Conservation (phyloP, 192 early-diverging fungal species). For the Lunasporangiospora selenospora region DNA sequence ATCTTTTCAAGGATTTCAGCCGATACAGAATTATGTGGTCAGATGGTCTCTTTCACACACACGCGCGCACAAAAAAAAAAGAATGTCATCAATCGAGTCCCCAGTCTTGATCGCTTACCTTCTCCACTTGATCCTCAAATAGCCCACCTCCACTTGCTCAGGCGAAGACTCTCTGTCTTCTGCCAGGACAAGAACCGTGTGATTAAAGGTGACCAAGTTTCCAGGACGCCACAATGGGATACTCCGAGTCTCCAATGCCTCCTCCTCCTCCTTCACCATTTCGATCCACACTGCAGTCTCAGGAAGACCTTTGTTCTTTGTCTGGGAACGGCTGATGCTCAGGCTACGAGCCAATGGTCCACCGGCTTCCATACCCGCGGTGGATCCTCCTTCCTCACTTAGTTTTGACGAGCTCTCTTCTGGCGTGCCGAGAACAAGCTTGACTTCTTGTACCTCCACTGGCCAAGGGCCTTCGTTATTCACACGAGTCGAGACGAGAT, state of each 20-base stretch:
- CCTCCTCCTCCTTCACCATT: conserved; percentile 5
- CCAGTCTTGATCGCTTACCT: conserved; percentile 55
- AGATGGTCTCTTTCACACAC: no score
- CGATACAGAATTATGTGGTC: no score
- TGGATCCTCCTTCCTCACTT: no score
- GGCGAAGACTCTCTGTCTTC: conserved; percentile 26
- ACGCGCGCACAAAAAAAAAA: conserved; percentile 11
- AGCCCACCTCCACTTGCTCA: conserved; percentile 47
- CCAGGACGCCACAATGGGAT: conserved; percentile 21
- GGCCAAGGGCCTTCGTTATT: conserved; percentile 47
- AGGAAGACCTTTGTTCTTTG: conserved; percentile 21
- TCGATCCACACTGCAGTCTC: conserved; percentile 30
- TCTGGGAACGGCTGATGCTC: conserved; percentile 24
- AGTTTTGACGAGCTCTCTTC: no score
- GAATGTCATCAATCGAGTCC: not conserved
- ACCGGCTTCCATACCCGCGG: no score
- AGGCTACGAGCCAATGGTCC: conserved; percentile 11
- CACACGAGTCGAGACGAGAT: conserved; percentile 29
- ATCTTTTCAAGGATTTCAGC: no score
- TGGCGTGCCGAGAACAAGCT: conserved; percentile 20
- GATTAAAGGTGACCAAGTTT: conserved; percentile 27
- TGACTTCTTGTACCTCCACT: conserved; percentile 36
- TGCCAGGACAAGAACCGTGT: conserved; percentile 15
- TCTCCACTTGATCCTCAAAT: conserved; percentile 54
- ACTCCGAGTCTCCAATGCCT: not conserved